phyloP scores from a whole-genome alignment of 495 filamentous ascomycete species.

The Tricharina praecox region DNA sequence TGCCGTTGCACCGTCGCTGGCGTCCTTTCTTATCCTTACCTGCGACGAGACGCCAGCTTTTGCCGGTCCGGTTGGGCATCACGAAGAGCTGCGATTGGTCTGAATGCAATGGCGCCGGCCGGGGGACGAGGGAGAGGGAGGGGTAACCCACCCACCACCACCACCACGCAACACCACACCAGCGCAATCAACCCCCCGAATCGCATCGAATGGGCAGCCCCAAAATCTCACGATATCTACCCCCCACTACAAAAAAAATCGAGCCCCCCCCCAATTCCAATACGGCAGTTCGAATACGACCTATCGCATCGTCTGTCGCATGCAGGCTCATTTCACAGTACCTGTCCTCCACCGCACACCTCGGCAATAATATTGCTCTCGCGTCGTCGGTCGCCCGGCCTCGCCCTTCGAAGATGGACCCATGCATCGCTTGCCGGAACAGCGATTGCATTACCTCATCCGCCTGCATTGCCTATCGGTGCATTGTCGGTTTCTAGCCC shows the following conservation, averaged over 20 bases:
- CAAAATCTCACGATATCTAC: not conserved
- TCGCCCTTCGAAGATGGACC: not conserved
- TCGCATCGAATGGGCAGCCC: not conserved
- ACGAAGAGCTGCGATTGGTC: not conserved
- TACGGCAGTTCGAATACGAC: not conserved
- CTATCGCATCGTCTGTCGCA: too few relatives aligned
- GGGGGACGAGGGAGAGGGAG: not conserved
- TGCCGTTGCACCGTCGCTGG: not conserved
- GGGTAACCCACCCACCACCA: not conserved
- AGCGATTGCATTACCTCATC: too few relatives aligned
- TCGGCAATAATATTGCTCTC: not conserved
- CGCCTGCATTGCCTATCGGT: not conserved
- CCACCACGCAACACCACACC: not conserved
- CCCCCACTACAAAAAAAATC: not conserved
- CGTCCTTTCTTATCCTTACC: not conserved
- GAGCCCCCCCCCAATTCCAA: too few relatives aligned
- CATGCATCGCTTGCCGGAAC: too few relatives aligned
- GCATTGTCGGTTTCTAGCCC: not conserved
- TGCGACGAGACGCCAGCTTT: not conserved
- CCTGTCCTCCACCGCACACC: not conserved
- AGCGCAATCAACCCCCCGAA: not conserved
- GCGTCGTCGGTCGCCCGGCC: not conserved
- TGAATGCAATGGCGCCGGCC: too few relatives aligned
- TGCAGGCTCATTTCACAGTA: too few relatives aligned
- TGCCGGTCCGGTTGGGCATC: not conserved